These are phyloP conservation scores for Metschnikowia picachoensis DNA, from an alignment of 805 yeast species.

Conservation along the genomic window DNA sequence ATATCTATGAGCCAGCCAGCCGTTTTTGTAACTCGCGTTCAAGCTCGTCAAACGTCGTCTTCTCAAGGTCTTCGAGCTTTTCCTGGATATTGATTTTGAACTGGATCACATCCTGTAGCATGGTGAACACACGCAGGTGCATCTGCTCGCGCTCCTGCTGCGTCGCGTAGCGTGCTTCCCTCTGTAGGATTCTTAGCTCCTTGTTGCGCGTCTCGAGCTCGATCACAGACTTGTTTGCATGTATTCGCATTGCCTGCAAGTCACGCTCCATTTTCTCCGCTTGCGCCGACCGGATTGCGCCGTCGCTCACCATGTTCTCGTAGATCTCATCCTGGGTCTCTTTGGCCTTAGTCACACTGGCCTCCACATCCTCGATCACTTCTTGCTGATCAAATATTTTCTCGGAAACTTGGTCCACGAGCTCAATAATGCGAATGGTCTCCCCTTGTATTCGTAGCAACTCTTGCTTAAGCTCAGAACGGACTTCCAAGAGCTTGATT, in stretches of 20 bases:
- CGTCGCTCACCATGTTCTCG: constrained; percentile 51
- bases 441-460: constrained; percentile 55
- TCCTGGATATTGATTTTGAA: constrained; percentile 68
- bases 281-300: constrained; percentile 54
- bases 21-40: constrained; percentile 13
- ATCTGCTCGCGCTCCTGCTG: constrained; percentile 45
- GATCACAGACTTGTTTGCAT: constrained; percentile 46
- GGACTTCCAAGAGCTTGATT: constrained; percentile 28
- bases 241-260: constrained; percentile 44
- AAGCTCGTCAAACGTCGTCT: constrained; percentile 39
- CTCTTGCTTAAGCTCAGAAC: constrained; percentile 36
- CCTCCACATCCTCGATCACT: constrained; percentile 53
- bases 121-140: constrained; percentile 50
- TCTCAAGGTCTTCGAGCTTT: constrained; percentile 57
- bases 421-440: constrained; percentile 52
- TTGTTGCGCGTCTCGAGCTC: constrained; percentile 46
- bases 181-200: constrained; percentile 49
- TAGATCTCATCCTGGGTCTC: constrained; percentile 52
- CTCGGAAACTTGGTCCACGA: constrained; percentile 53
- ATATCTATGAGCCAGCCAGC: neutral
- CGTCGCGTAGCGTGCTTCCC: constrained; percentile 46
- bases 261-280: constrained; percentile 62
- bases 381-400: constrained; percentile 55
- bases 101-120: constrained; percentile 56
- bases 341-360: constrained; percentile 49